phyloP scores from a whole-genome alignment of 2,329 filamentous ascomycete genomes.

The Fusarium praegraminearum region DNA sequence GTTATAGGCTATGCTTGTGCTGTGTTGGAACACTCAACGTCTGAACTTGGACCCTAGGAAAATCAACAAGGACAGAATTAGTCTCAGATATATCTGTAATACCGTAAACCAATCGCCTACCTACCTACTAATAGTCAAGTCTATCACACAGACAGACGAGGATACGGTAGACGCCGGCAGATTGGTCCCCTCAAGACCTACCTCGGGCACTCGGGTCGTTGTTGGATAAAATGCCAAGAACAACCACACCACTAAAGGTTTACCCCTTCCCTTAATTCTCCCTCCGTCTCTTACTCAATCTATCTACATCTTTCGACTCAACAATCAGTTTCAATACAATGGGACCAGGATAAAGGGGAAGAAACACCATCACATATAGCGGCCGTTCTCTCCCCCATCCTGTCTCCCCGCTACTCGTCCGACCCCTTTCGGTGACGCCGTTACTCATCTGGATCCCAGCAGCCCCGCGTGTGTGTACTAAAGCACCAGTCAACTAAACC shows the following conservation, averaged over 20 bases:
- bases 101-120: not conserved
- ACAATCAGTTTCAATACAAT: slow-evolving; percentile 22
- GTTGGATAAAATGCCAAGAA: slow-evolving; percentile 7
- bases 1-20: not conserved
- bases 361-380: slow-evolving; percentile 16
- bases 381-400: not conserved
- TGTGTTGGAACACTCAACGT: not conserved
- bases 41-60: not conserved
- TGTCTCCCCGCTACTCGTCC: slow-evolving; percentile 17
- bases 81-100: not conserved
- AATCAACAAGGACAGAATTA: not conserved
- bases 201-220: not conserved
- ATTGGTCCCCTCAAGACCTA: not conserved
- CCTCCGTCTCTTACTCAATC: not conserved
- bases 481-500: slow-evolving; percentile 18
- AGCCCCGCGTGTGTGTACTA: slow-evolving; percentile 34
- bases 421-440: slow-evolving; percentile 39
- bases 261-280: slow-evolving; percentile 1
- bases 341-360: slow-evolving; percentile 26
- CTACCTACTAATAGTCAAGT: not conserved
- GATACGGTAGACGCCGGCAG: not conserved
- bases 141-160: not conserved
- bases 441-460: slow-evolving; percentile 10
- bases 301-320: slow-evolving; percentile 1
- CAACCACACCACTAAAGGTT: slow-evolving; percentile 10